Evolutionary conservation across 192 early-diverging fungal genomes (phyloP).

Genomic region (Gorgonomyces haynaldii): DNA sequence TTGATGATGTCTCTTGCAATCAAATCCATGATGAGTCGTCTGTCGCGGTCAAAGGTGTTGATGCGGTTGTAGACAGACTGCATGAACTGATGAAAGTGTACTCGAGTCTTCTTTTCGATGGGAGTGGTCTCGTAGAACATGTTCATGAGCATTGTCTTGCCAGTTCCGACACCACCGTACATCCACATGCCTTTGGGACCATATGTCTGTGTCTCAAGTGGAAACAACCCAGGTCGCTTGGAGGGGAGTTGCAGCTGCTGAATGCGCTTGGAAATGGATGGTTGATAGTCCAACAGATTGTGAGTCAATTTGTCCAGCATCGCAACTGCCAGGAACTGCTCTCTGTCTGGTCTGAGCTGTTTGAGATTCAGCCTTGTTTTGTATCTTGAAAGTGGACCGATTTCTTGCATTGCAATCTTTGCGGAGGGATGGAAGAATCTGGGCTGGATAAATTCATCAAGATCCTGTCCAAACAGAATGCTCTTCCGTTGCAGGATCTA

Average conservation of each 20-base stretch:
- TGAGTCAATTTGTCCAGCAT: conserved; percentile 55
- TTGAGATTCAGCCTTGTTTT: conserved; percentile 34
- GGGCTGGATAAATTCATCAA: too few species aligned
- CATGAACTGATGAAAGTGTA: conserved; percentile 98
- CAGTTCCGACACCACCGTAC: conserved; percentile 49
- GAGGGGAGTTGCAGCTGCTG: too few species aligned
- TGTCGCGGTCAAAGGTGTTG: conserved; percentile 24
- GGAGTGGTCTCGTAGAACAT: conserved; percentile 75
- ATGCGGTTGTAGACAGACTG: conserved; percentile 67
- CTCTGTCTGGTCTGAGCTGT: conserved; percentile 49
- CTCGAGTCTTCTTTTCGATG: conserved; percentile 62
- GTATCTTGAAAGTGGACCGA: conserved; percentile 35
- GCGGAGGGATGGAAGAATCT: too few species aligned
- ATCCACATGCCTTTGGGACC: conserved; percentile 30
- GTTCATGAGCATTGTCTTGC: conserved; percentile 32
- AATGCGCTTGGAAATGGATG: conserved; percentile 16
- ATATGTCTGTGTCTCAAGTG: too few species aligned
- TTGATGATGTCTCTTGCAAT: conserved; percentile 73
- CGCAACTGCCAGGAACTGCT: conserved; percentile 55
- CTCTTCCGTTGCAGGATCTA: too few species aligned
- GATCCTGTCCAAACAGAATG: too few species aligned
- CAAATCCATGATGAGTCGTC: conserved; percentile 29
- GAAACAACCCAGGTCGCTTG: too few species aligned
- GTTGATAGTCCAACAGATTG: conserved; percentile 43
- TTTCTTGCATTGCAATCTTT: too few species aligned